Percentiles rank a stretch among this genome's conserved stretches.
Conservation (phyloP, 1,139 yeast species). For the Zygoascus hellenicus region DNA sequence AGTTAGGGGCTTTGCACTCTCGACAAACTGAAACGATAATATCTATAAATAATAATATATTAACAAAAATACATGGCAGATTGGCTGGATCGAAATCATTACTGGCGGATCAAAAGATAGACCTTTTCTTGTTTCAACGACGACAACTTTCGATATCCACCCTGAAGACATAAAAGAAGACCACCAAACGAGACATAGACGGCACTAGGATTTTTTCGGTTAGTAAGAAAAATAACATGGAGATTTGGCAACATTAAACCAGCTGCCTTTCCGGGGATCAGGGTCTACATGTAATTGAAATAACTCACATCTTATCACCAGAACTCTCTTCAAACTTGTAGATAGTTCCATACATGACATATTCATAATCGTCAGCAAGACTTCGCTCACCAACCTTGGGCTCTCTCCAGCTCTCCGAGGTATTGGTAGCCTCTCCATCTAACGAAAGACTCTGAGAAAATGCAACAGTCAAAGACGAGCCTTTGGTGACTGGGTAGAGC, state of each 20-base stretch:
- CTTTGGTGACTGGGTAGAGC: conserved; percentile 74
- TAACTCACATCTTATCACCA: conserved; percentile 46
- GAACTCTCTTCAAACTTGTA: conserved; percentile 91
- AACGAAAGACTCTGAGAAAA: conserved; percentile 67
- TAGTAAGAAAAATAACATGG: conserved; percentile 33
- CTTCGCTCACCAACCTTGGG: conserved; percentile 79
- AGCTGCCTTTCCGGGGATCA: no score
- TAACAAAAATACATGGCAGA: neutral
- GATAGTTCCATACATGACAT: conserved; percentile 97
- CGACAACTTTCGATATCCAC: conserved; percentile 85
- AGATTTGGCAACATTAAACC: neutral
- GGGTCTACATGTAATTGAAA: neutral
- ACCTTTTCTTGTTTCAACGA: conserved; percentile 91
- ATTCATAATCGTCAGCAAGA: conserved; percentile 94
- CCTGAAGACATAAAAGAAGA: conserved; percentile 86
- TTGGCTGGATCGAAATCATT: conserved; percentile 5
- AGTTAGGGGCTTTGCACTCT: no score
- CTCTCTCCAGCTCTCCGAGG: conserved; percentile 72
- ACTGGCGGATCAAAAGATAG: conserved; percentile 79
- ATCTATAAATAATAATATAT: neutral
- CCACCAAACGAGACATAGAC: conserved; percentile 97
- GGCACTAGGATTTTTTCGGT: conserved; percentile 52
- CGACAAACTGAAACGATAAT: neutral
- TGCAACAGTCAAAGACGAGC: conserved; percentile 82
- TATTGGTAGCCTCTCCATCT: conserved; percentile 49